These are phyloP conservation scores for Nakazawaea anatomiae DNA, from an alignment of 805 yeast species.

Conservation along the genomic window DNA sequence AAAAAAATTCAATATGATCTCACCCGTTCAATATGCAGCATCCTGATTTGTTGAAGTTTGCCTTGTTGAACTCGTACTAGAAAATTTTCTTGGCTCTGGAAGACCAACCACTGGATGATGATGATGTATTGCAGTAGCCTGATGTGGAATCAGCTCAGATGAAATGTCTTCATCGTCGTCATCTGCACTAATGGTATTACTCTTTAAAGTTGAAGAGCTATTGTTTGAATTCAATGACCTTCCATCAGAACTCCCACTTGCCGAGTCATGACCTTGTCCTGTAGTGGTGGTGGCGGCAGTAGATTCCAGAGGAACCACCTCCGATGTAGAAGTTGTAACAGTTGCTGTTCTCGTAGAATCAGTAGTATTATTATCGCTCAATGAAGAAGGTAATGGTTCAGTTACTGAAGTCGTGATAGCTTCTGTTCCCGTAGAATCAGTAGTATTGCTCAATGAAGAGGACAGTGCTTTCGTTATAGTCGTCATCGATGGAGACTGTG, in stretches of 20 bases:
- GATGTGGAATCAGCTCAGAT: neutral
- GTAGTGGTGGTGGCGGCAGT: neutral
- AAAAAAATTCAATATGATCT: constrained; percentile 2
- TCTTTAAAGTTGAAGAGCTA: neutral
- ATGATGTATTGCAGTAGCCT: neutral
- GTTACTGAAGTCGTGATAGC: neutral
- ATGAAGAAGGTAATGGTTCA: neutral
- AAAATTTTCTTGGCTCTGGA: constrained; percentile 1
- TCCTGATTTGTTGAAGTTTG: neutral
- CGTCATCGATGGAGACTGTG: neutral
- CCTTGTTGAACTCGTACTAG: constrained; percentile 1
- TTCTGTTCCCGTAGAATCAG: neutral
- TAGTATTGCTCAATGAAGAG: neutral
- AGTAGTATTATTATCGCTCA: neutral
- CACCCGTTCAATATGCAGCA: constrained; percentile 7
- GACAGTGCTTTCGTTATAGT: neutral
- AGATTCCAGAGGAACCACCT: neutral
- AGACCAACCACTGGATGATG: neutral
- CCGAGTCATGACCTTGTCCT: neutral
- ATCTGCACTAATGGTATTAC: neutral
- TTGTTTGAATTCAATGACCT: constrained; percentile 3
- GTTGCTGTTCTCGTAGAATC: neutral
- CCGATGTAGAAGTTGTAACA: neutral
- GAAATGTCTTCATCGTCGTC: neutral
- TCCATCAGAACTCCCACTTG: neutral